A percentile compares a stretch with the other conserved stretches of the same genome.
These are phyloP conservation scores for Rhizomucor pusillus DNA, from an alignment of 371 early-diverging fungal species.

Conservation along the genomic window DNA sequence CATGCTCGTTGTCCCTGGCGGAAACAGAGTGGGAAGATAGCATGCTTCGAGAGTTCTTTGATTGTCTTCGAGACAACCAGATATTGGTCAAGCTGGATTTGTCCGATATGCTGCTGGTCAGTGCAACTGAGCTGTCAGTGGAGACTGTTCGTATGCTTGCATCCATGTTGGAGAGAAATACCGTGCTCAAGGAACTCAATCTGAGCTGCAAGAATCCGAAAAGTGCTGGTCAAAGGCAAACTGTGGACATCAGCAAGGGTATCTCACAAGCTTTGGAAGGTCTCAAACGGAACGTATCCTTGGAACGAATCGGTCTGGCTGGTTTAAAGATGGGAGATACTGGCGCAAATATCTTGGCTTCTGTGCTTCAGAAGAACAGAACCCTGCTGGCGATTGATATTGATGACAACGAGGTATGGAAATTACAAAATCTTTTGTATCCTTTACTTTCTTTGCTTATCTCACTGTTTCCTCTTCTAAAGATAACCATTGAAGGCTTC, in stretches of 20 bases:
- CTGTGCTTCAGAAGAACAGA: conserved; percentile 24
- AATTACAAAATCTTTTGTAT: background rate
- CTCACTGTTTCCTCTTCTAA: conserved; percentile 1
- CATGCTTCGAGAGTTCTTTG: conserved; percentile 36
- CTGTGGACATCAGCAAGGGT: conserved; percentile 15
- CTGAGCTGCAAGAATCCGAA: conserved; percentile 7
- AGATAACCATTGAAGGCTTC: conserved; percentile 43
- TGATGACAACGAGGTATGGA: conserved; percentile 36
- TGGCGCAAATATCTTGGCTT: conserved; percentile 27
- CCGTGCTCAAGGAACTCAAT: conserved; percentile 17
- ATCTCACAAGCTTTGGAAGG: conserved; percentile 23
- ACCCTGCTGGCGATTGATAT: conserved; percentile 23
- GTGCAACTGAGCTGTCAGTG: conserved; percentile 18
- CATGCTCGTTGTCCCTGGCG: conserved; percentile 30
- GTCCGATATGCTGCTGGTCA: conserved; percentile 24
- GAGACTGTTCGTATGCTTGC: conserved; percentile 34
- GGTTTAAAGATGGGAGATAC: conserved; percentile 29
- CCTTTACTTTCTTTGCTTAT: background rate
- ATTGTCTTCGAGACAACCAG: conserved; percentile 33
- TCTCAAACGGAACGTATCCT: conserved; percentile 19
- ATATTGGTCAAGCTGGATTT: conserved; percentile 22
- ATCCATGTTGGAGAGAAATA: conserved; percentile 39
- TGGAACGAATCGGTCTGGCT: conserved; percentile 29
- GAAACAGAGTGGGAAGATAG: conserved; percentile 42
- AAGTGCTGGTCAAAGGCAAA: conserved; percentile 1